Percentiles rank a stretch among this genome's conserved stretches.
phyloP scores from a whole-genome alignment of 306 rosid genomes.

The Morella rubra region DNA sequence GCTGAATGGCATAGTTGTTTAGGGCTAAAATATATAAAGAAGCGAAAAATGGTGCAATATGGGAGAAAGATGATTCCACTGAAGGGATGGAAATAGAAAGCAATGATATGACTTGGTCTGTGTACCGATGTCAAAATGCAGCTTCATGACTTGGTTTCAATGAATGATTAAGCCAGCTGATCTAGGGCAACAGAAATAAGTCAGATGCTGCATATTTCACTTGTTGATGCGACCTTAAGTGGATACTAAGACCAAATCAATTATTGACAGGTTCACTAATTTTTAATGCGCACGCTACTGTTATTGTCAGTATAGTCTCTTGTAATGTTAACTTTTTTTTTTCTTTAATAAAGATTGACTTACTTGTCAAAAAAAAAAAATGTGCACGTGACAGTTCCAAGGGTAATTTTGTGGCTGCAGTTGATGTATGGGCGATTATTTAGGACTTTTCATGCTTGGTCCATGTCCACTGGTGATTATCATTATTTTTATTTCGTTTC shows the following conservation, averaged over 20 bases:
- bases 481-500: slow-evolving; percentile 2
- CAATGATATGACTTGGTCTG: background rate
- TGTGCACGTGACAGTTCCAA: too few relatives aligned
- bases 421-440: background rate
- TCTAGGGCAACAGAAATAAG: background rate
- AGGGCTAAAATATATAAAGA: too few relatives aligned
- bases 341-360: too few relatives aligned
- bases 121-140: background rate
- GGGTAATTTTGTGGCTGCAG: background rate
- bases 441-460: background rate
- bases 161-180: background rate
- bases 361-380: too few relatives aligned
- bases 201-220: background rate
- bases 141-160: background rate
- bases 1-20: background rate
- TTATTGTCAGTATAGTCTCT: too few relatives aligned
- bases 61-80: background rate
- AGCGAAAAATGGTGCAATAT: too few relatives aligned
- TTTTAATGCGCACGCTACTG: background rate
- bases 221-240: background rate
- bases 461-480: background rate
- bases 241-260: background rate
- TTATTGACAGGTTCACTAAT: background rate
- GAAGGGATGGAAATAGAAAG: background rate
- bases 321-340: too few relatives aligned